These are phyloP conservation scores for Suhomyces taliae DNA, from an alignment of 1,139 yeast species.

Conservation along the genomic window DNA sequence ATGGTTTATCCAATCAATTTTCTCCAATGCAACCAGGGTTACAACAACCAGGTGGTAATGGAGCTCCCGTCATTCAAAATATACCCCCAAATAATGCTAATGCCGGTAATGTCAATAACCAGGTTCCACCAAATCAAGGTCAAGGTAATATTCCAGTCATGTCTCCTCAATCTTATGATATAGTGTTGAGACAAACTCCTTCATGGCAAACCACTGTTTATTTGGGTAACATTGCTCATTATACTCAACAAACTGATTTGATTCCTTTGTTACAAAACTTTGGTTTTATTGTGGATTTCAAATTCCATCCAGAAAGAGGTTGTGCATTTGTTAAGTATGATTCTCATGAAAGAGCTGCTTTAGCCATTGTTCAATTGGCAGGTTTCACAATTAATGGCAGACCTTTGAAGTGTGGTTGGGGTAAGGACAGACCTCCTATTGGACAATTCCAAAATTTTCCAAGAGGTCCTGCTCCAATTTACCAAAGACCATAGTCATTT, in stretches of 20 bases:
- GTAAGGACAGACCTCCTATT: slow-evolving; percentile 57
- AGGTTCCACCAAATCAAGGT: not conserved
- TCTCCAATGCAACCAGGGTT: slow-evolving; percentile 11
- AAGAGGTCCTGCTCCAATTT: slow-evolving; percentile 24
- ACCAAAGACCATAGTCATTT: not conserved
- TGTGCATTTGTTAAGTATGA: slow-evolving; percentile 87
- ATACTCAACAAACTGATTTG: slow-evolving; percentile 69
- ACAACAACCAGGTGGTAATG: slow-evolving; percentile 2
- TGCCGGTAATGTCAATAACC: slow-evolving; percentile 1
- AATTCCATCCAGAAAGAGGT: slow-evolving; percentile 77
- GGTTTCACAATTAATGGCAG: slow-evolving; percentile 80
- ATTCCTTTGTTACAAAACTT: slow-evolving; percentile 76
- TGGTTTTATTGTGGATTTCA: slow-evolving; percentile 80
- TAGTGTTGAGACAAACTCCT: slow-evolving; percentile 74
- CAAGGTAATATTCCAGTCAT: slow-evolving; percentile 28
- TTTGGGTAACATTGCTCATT: slow-evolving; percentile 81
- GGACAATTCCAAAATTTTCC: slow-evolving; percentile 37
- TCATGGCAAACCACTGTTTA: slow-evolving; percentile 88
- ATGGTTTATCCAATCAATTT: slow-evolving; percentile 7
- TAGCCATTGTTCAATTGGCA: slow-evolving; percentile 78
- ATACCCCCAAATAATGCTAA: slow-evolving; percentile 3
- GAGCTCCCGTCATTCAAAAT: slow-evolving; percentile 1
- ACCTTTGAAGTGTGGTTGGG: slow-evolving; percentile 87
- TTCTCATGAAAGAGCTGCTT: slow-evolving; percentile 84
- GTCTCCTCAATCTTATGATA: slow-evolving; percentile 63